Percentiles rank a stretch among this genome's conserved stretches.
These are phyloP conservation scores for Penicillium soppii DNA, from an alignment of 495 filamentous ascomycete genomes.

Conservation along the genomic window DNA sequence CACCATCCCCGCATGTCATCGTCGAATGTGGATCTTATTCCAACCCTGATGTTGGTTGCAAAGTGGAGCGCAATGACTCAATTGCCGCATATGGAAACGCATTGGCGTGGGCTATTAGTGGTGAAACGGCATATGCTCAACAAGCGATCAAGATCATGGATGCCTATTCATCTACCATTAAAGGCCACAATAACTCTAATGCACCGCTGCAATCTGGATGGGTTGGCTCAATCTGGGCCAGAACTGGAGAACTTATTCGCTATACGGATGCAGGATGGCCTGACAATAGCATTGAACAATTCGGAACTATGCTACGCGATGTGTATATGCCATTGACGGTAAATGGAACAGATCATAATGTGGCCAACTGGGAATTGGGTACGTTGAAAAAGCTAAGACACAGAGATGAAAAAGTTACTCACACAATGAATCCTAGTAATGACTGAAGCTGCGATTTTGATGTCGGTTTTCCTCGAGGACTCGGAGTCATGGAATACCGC, in stretches of 20 bases:
- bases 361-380: conserved; percentile 31
- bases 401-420: too few species aligned
- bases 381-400: too few species aligned
- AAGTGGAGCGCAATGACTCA: conserved; percentile 23
- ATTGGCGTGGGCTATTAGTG: conserved; percentile 21
- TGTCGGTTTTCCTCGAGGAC: conserved; percentile 28
- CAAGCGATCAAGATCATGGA: conserved; percentile 28
- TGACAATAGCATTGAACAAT: conserved; percentile 9
- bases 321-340: conserved; percentile 28
- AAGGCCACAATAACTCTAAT: conserved; percentile 26
- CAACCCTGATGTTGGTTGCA: conserved; percentile 23
- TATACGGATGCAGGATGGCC: conserved; percentile 26
- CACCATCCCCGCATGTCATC: conserved; percentile 10
- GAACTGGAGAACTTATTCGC: conserved; percentile 25
- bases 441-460: conserved; percentile 25
- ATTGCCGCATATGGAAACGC: conserved; percentile 29
- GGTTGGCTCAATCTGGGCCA: conserved; percentile 24
- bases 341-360: conserved; percentile 16
- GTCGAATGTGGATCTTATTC: conserved; percentile 25
- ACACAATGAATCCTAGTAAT: too few species aligned
- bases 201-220: conserved; percentile 26
- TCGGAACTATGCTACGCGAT: conserved; percentile 23
- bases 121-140: conserved; percentile 14
- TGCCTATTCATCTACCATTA: conserved; percentile 17
- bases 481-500: conserved; percentile 17